Conservation (phyloP, 805 yeast genomes). For the Kuraishia ogatae region DNA sequence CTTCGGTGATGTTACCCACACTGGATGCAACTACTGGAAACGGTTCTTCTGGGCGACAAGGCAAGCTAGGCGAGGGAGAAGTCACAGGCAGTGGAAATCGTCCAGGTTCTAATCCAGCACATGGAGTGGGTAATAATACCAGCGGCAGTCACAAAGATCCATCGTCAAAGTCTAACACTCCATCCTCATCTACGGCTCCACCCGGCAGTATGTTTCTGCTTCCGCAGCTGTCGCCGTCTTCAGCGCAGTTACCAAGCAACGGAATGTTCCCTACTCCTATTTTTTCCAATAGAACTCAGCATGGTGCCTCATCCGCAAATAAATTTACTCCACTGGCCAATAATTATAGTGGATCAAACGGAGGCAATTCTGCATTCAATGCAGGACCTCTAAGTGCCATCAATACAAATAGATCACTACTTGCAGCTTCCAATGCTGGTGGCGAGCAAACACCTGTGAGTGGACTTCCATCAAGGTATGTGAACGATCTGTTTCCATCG, state of each 20-base stretch:
- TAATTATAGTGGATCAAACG: conserved; percentile 9
- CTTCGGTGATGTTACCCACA: not conserved
- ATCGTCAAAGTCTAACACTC: conserved; percentile 11
- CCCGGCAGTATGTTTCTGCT: conserved; percentile 19
- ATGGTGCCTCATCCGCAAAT: not conserved
- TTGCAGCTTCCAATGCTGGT: not conserved
- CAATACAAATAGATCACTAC: not conserved
- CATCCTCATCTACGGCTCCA: conserved; percentile 19
- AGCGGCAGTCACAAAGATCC: conserved; percentile 7
- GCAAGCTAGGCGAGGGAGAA: not conserved
- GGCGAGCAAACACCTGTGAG: conserved; percentile 66
- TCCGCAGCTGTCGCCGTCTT: conserved; percentile 22
- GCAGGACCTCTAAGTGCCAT: not conserved
- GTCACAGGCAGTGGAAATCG: not conserved
- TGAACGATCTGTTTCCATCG: conserved; percentile 68
- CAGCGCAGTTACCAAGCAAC: conserved; percentile 7
- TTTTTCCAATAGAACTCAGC: conserved; percentile 12
- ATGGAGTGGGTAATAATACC: conserved; percentile 3
- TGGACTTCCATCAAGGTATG: conserved; percentile 63
- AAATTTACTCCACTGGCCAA: not conserved
- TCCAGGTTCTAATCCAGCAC: not conserved
- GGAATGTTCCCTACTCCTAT: conserved; percentile 13
- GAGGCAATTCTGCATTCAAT: conserved; percentile 8
- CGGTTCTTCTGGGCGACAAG: not conserved
- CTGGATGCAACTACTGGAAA: not conserved